A percentile compares a stretch with the other conserved stretches of the same genome.
These are phyloP conservation scores for Blastocystis sp. DNA, from an alignment of 352 stramenopile species.

Conservation along the genomic window DNA sequence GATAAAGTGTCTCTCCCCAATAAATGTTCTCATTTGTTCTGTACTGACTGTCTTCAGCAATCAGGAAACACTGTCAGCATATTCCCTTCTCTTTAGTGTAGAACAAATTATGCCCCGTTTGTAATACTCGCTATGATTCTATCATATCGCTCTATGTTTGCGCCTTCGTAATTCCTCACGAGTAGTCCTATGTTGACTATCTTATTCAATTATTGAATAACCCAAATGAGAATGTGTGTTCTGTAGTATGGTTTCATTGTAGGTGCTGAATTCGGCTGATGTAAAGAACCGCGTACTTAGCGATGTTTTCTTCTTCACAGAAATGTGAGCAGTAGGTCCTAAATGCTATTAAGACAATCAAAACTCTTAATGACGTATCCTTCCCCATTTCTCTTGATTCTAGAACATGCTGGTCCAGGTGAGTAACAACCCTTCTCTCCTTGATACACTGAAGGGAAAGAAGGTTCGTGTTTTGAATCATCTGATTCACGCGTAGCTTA, in stretches of 20 bases:
- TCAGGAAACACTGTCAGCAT: background rate
- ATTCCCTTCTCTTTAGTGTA: background rate
- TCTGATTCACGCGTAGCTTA: background rate
- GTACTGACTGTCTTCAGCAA: background rate
- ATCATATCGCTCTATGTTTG: background rate
- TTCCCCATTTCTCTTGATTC: background rate
- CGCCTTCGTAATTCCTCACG: background rate
- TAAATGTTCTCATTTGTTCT: conserved; percentile 8
- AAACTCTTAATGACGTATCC: background rate
- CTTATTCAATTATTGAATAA: background rate
- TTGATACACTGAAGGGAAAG: background rate
- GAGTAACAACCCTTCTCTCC: background rate
- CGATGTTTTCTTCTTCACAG: background rate
- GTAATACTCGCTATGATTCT: background rate
- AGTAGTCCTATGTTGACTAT: background rate
- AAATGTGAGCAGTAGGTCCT: background rate
- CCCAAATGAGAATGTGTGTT: background rate
- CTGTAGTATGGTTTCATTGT: background rate
- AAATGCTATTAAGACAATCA: background rate
- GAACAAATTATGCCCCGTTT: conserved; percentile 39
- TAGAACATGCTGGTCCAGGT: background rate
- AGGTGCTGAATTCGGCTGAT: background rate
- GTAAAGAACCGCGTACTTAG: background rate
- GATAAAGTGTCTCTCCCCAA: background rate
- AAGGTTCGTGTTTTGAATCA: background rate